phyloP scores from a whole-genome alignment of 164 flowering plant genomes.

The Vitis rotundifolia region DNA sequence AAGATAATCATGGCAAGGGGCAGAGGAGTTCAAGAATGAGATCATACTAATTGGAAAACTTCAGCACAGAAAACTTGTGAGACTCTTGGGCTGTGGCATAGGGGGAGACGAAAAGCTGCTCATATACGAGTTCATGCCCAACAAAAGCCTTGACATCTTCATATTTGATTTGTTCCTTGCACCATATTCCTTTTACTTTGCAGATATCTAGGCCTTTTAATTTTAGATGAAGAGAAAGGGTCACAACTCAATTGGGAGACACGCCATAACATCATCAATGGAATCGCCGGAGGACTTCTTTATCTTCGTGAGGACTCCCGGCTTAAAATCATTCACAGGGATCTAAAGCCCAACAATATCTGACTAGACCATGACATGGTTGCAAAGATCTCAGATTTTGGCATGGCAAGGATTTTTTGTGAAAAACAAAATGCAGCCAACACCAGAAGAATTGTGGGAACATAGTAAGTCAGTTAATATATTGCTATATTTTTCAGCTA shows the following conservation, averaged over 20 bases:
- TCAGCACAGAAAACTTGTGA: too few species aligned
- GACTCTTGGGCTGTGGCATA: conserved; percentile 17
- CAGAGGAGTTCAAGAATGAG: too few species aligned
- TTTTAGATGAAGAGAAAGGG: too few species aligned
- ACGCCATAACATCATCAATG: conserved; percentile 22
- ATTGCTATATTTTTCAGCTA: background rate
- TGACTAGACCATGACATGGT: conserved; percentile 27
- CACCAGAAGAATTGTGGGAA: conserved; percentile 32
- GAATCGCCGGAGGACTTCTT: conserved; percentile 33
- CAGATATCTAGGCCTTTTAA: too few species aligned
- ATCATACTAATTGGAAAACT: too few species aligned
- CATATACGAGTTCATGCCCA: conserved; percentile 16
- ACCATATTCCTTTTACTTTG: too few species aligned
- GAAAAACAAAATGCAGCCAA: conserved; percentile 19
- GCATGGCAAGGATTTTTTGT: conserved; percentile 30
- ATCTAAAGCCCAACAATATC: conserved; percentile 21
- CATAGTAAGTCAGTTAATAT: conserved; percentile 19
- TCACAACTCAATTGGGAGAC: conserved; percentile 24
- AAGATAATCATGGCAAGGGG: conserved; percentile 22
- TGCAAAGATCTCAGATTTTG: conserved; percentile 35
- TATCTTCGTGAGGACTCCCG: conserved; percentile 39
- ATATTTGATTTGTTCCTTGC: conserved; percentile 22
- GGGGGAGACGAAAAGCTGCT: conserved; percentile 27
- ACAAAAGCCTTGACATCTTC: conserved; percentile 13
- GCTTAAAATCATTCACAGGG: too few species aligned